phyloP scores from a whole-genome alignment of 179 eudicot species.

The Gypsophila paniculata region DNA sequence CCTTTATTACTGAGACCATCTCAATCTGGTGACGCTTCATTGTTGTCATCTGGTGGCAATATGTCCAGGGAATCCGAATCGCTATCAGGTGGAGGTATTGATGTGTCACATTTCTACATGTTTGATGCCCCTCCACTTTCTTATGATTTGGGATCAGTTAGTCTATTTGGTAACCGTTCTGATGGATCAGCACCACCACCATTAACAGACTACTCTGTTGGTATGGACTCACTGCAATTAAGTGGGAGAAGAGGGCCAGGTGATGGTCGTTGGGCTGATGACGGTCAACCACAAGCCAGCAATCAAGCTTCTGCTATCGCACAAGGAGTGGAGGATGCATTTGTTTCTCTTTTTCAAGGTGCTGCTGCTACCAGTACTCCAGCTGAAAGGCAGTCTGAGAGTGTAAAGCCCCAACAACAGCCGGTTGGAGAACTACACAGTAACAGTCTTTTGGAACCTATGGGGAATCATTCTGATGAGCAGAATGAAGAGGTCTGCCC shows the following conservation, averaged over 20 bases:
- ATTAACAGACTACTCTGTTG: conserved; percentile 72
- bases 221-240: conserved; percentile 73
- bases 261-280: conserved; percentile 99
- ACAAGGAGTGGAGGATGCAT: conserved; percentile 81
- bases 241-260: conserved; percentile 87
- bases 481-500: conserved; percentile 38
- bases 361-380: conserved; percentile 36
- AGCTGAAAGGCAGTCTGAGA: conserved; percentile 42
- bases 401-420: conserved; percentile 34
- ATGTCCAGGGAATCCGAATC: conserved; percentile 64
- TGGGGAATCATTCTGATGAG: conserved; percentile 31
- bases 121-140: conserved; percentile 84
- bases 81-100: conserved; percentile 55
- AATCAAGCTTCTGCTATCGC: conserved; percentile 85
- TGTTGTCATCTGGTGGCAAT: conserved; percentile 65
- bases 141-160: conserved; percentile 60
- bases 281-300: conserved; percentile 94
- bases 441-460: conserved; percentile 36
- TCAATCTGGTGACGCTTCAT: conserved; percentile 55
- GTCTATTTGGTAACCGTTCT: conserved; percentile 69
- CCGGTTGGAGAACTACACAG: conserved; percentile 28
- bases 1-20: conserved; percentile 83
- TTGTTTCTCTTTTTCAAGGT: conserved; percentile 56
- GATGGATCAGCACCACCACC: conserved; percentile 66
- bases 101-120: conserved; percentile 74